phyloP scores from a whole-genome alignment of 1,284 basidiomycete species.

The Ceratobasidium sp. region DNA sequence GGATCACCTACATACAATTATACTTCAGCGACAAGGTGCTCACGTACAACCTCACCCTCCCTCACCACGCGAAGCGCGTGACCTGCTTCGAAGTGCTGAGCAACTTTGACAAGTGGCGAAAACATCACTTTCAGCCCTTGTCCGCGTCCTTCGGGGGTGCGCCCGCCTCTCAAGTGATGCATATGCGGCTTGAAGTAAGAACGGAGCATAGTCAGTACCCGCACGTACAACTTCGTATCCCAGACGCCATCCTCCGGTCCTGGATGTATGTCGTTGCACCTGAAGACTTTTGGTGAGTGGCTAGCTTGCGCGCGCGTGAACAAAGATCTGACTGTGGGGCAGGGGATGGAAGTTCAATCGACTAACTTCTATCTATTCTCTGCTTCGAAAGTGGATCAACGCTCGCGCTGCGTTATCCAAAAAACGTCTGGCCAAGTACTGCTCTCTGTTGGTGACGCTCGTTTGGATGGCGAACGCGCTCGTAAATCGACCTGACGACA shows the following conservation, averaged over 20 bases:
- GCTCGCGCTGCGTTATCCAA: not conserved
- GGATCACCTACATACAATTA: not conserved
- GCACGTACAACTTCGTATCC: not conserved
- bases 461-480: conserved; percentile 16
- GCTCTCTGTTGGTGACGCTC: not conserved
- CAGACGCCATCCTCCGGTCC: not conserved
- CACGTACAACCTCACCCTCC: conserved; percentile 7
- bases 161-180: not conserved
- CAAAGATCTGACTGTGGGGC: not conserved
- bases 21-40: conserved; percentile 22
- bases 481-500: not conserved
- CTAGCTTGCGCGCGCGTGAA: not conserved
- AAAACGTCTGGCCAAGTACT: not conserved
- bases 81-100: not conserved
- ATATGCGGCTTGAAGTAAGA: not conserved
- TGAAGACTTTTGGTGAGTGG: conserved; percentile 14
- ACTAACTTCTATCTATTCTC: not conserved
- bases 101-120: not conserved
- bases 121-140: not conserved
- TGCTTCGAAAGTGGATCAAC: conserved; percentile 3
- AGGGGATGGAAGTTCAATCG: conserved; percentile 7
- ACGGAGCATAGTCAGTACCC: not conserved
- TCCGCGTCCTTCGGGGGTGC: not conserved
- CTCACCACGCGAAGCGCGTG: not conserved
- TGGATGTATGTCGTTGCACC: not conserved